Base-by-base conservation (phyloP, 2,329 filamentous ascomycete species). In the Plectosphaerella cucumerina region DNA sequence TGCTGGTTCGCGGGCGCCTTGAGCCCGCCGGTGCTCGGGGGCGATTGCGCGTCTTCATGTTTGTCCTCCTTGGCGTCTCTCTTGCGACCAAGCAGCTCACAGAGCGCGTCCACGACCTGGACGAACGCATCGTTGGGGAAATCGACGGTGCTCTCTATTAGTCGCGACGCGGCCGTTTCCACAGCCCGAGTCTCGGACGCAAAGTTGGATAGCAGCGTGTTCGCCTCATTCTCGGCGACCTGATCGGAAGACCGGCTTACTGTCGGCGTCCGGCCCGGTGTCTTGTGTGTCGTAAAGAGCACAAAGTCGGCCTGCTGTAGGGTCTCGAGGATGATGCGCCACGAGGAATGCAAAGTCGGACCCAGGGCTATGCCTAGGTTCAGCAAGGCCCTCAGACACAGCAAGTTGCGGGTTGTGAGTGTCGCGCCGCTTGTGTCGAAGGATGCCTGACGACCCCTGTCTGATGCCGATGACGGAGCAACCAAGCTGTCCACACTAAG, bases 341-440 rank as follows among this genome's bases (percentile, higher is more conserved):
- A 99, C 1, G 93, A 89, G 14, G 80, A 77, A 34, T 88, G 85
- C 1, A 99, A 76, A 0, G 90, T 96, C 3, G 94, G 91, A 0
- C 94, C 94, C 1, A 99, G 72, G 3, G 94, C 94, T 61, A 97
- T 99, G 2, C 94, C 94, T 4, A 99, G 72, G 59, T 99, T 99
- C n/a, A 99, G 73, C 15, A 99, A 76, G 26, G 94, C 94, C 61
- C 95, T 79, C 42, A 99, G 74, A 60, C 94, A 99, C 2, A 97
- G 75, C 4, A 99, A 73, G 62, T 99, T 97, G 8, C 94, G 82
- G 3, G 91, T 93, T 57, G 90, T 96, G 9, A 97, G 75, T 4
- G 83, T 80, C 50, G 75, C 73, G 1, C 68, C 52, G 51, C 67
- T 62, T 23, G 70, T 60, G 67, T 89, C 87, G 6, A 81, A 65